phyloP scores from a whole-genome alignment of 1,284 basidiomycete genomes.

The Heimioporus retisporus region DNA sequence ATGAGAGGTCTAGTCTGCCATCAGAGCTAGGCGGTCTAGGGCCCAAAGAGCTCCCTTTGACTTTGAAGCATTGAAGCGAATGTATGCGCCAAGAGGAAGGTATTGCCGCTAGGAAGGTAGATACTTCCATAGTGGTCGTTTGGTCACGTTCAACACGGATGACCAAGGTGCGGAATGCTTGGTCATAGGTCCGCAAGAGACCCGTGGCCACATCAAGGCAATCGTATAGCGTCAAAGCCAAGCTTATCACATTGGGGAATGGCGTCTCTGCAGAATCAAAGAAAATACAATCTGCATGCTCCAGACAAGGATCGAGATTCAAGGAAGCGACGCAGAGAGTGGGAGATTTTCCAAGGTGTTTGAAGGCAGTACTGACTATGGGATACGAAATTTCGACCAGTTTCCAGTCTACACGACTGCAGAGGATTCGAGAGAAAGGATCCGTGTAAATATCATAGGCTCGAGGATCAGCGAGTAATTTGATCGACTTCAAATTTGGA shows the following conservation, averaged over 20 bases:
- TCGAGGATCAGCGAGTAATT: too few relatives aligned
- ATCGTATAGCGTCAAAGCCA: constrained; percentile 1
- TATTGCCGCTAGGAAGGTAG: neutral
- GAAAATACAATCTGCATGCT: neutral
- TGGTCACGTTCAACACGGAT: neutral
- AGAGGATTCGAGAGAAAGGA: too few relatives aligned
- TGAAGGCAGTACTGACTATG: neutral
- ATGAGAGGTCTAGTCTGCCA: too few relatives aligned
- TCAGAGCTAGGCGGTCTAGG: neutral
- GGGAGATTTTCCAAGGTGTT: constrained; percentile 7
- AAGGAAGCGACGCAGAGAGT: constrained; percentile 2
- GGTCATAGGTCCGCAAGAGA: constrained; percentile 12
- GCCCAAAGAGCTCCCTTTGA: neutral
- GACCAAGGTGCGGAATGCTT: constrained; percentile 9
- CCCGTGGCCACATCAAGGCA: neutral
- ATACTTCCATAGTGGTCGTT: constrained; percentile 1
- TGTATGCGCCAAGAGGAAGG: constrained; percentile 9
- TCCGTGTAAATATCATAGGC: too few relatives aligned
- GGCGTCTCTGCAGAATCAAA: constrained; percentile 12
- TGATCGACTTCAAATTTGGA: too few relatives aligned
- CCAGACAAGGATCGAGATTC: neutral
- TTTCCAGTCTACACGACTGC: neutral
- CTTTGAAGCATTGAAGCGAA: constrained; percentile 8
- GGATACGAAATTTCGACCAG: constrained; percentile 5
- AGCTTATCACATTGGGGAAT: neutral